Percentiles rank a stretch among this genome's conserved stretches.
These are phyloP conservation scores for Pythium brassicae DNA, from an alignment of 352 stramenopile species.

Conservation along the genomic window DNA sequence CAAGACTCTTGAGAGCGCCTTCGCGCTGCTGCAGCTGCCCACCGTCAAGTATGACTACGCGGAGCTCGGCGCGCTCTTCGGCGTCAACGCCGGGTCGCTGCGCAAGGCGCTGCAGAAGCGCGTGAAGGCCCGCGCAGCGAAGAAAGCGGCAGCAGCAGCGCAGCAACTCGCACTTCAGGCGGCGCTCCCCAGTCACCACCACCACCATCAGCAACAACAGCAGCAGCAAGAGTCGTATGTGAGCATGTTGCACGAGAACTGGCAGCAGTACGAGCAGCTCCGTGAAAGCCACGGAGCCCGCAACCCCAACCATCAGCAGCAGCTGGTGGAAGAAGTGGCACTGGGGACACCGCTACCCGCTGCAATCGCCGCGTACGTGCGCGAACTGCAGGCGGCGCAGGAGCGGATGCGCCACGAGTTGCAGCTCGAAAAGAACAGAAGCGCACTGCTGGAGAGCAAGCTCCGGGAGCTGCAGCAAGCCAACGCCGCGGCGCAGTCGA, in stretches of 20 bases:
- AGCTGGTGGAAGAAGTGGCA: not conserved
- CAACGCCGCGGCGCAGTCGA: conserved; percentile 15
- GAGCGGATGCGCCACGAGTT: conserved; percentile 50
- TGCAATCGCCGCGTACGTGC: conserved; percentile 26
- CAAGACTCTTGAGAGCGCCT: conserved; percentile 1
- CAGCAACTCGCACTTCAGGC: not conserved
- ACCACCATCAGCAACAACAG: not conserved
- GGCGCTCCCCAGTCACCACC: not conserved
- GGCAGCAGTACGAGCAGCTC: conserved; percentile 1
- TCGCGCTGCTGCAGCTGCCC: conserved; percentile 1
- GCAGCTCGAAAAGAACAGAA: conserved; percentile 56
- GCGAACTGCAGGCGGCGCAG: conserved; percentile 50
- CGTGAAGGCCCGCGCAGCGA: not conserved
- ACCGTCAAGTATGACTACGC: conserved; percentile 2
- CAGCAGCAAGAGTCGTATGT: not conserved
- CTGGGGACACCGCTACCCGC: not conserved
- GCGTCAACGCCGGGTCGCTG: conserved; percentile 1
- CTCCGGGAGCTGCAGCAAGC: conserved; percentile 57
- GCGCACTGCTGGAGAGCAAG: conserved; percentile 50
- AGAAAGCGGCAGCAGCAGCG: not conserved
- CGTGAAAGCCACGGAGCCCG: not conserved
- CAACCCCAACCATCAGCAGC: not conserved
- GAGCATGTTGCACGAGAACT: not conserved
- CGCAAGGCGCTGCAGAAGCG: not conserved
- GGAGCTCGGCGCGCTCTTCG: conserved; percentile 1